These are phyloP conservation scores for Neobulgaria alba DNA, from an alignment of 2,329 filamentous ascomycete genomes.

Conservation along the genomic window DNA sequence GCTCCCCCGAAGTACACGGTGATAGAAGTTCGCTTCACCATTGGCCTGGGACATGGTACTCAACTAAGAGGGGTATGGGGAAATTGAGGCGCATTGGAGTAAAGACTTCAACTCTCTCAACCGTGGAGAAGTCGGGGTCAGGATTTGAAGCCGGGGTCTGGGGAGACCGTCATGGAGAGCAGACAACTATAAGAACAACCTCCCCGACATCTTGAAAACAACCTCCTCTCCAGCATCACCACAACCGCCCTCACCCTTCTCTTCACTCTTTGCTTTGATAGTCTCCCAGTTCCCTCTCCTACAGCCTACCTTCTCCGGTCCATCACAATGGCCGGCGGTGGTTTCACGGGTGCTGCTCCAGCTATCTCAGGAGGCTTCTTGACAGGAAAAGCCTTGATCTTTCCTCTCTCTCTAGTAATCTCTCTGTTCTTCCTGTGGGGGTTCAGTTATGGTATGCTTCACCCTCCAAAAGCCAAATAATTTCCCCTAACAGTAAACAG, in stretches of 20 bases:
- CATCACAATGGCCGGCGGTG: slow-evolving; percentile 36
- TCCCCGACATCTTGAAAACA: slow-evolving; percentile 6
- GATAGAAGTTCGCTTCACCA: no score
- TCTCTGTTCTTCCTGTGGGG: slow-evolving; percentile 84
- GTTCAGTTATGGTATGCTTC: slow-evolving; percentile 79
- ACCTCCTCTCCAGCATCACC: slow-evolving; percentile 12
- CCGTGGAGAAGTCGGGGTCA: no score
- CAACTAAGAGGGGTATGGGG: no score
- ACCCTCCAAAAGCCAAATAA: no score
- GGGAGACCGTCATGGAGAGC: no score
- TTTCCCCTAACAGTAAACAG: no score
- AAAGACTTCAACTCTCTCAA: no score
- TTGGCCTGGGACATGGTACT: no score
- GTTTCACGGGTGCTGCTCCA: slow-evolving; percentile 31
- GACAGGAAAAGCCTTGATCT: slow-evolving; percentile 34
- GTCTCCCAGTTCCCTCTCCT: slow-evolving; percentile 2
- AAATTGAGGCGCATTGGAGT: no score
- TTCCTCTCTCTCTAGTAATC: slow-evolving; percentile 51
- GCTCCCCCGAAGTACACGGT: no score
- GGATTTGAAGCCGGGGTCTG: slow-evolving; percentile 8
- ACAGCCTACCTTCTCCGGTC: slow-evolving; percentile 2
- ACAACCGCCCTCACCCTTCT: slow-evolving; percentile 5
- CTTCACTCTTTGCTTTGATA: slow-evolving; percentile 4
- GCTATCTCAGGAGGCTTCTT: slow-evolving; percentile 32
- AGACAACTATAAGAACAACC: slow-evolving; percentile 10